Evolutionary conservation across 768 basidiomycete genomes (phyloP).

Genomic region (Tulasnella sp.): DNA sequence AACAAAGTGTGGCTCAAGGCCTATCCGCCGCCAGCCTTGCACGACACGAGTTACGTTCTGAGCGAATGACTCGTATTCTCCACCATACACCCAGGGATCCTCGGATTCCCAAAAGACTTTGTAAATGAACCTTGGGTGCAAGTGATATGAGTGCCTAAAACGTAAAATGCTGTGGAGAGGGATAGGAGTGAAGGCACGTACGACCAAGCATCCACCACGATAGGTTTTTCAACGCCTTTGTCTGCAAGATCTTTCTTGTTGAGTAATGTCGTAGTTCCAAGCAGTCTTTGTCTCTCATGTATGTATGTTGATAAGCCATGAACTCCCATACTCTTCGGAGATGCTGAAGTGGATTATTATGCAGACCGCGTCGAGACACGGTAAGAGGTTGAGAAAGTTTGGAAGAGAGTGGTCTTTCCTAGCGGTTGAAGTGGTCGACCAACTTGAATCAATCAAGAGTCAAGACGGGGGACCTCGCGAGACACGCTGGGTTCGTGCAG

Average conservation of each 20-base stretch:
- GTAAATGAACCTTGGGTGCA: conserved; percentile 68
- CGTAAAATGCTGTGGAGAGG: conserved; percentile 18
- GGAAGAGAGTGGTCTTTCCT: not conserved
- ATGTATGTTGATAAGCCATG: conserved; percentile 59
- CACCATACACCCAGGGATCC: conserved; percentile 85
- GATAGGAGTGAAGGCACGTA: conserved; percentile 52
- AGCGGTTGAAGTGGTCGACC: not conserved
- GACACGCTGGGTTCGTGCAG: not conserved
- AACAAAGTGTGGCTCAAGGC: conserved; percentile 70
- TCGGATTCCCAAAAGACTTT: conserved; percentile 60
- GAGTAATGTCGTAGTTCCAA: conserved; percentile 45
- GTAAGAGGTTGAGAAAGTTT: not conserved
- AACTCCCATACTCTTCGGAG: conserved; percentile 50
- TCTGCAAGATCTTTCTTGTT: conserved; percentile 40
- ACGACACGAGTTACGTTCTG: conserved; percentile 56
- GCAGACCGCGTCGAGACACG: conserved; percentile 3
- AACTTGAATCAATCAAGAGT: conserved; percentile 20
- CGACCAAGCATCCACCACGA: conserved; percentile 89
- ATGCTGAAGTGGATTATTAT: not conserved
- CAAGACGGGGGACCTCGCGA: conserved; percentile 4
- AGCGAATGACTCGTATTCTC: conserved; percentile 67
- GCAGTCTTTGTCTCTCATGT: conserved; percentile 50
- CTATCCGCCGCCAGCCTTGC: conserved; percentile 68
- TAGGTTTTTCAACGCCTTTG: conserved; percentile 44
- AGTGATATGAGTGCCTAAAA: not conserved